Evolutionary conservation across 2,329 filamentous ascomycete genomes (phyloP).

Genomic region (Fusarium aywerte): DNA sequence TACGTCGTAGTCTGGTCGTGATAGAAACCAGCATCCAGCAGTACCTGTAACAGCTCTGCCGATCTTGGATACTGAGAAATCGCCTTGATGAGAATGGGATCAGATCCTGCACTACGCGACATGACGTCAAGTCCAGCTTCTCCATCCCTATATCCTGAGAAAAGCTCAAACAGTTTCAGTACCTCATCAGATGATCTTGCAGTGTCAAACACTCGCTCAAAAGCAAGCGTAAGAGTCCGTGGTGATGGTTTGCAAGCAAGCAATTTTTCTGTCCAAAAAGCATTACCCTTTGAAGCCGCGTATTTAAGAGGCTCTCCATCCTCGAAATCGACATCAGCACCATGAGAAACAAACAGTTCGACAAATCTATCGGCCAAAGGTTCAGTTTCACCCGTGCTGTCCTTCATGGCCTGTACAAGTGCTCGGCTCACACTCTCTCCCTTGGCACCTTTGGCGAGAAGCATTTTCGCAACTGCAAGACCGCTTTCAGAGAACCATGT

Average conservation of each 20-base stretch:
- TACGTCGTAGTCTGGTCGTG: slow-evolving; percentile 63
- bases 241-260: slow-evolving; percentile 62
- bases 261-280: slow-evolving; percentile 61
- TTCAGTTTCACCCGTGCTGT: slow-evolving; percentile 53
- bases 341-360: slow-evolving; percentile 52
- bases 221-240: slow-evolving; percentile 62
- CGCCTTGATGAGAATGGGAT: slow-evolving; percentile 64
- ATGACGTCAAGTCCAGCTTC: slow-evolving; percentile 63
- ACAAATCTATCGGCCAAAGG: slow-evolving; percentile 59
- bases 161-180: slow-evolving; percentile 62
- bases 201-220: slow-evolving; percentile 67
- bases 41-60: slow-evolving; percentile 60
- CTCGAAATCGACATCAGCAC: slow-evolving; percentile 61
- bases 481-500: slow-evolving; percentile 62
- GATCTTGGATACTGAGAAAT: slow-evolving; percentile 67
- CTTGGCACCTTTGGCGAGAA: slow-evolving; percentile 61
- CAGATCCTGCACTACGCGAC: slow-evolving; percentile 54
- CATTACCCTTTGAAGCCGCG: slow-evolving; percentile 63
- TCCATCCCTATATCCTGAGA: slow-evolving; percentile 61
- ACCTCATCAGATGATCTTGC: slow-evolving; percentile 61
- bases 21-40: slow-evolving; percentile 69
- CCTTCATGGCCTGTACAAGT: slow-evolving; percentile 59
- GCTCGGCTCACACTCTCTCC: slow-evolving; percentile 59
- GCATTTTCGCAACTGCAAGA: slow-evolving; percentile 57
- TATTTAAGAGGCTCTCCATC: slow-evolving; percentile 64